phyloP scores from a whole-genome alignment of 176 grass and related monocot species.

The Poa pratensis region DNA sequence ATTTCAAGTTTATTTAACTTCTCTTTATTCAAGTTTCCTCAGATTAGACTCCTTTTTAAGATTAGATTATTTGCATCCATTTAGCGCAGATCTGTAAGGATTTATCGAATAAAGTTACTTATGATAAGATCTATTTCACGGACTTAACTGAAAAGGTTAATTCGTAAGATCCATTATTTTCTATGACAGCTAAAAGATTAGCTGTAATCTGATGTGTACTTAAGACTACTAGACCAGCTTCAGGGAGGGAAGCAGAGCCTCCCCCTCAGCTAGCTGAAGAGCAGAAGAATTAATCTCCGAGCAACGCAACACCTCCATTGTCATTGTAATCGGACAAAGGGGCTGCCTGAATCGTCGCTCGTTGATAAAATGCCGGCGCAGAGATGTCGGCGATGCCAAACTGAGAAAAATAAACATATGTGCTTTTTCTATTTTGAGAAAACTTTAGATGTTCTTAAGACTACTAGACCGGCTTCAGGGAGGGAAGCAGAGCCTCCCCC shows the following conservation, averaged over 20 bases:
- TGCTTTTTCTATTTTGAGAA: neutral
- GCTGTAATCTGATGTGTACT: slow-evolving; percentile 52
- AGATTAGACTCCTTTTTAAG: neutral
- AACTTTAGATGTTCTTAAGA: slow-evolving; percentile 45
- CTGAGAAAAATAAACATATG: neutral
- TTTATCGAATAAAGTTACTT: neutral
- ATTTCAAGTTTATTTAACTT: neutral
- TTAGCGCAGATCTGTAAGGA: neutral
- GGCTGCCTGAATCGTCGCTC: slow-evolving; percentile 86
- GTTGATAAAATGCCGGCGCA: neutral
- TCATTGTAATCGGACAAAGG: slow-evolving; percentile 57
- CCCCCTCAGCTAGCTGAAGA: slow-evolving; percentile 80
- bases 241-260: slow-evolving; percentile 36
- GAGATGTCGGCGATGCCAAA: neutral
- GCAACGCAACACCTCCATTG: slow-evolving; percentile 90
- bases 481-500: slow-evolving; percentile 23
- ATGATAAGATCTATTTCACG: neutral
- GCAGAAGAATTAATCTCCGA: slow-evolving; percentile 65
- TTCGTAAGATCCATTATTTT: neutral
- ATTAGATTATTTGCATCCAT: neutral
- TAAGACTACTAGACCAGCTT: slow-evolving; percentile 74
- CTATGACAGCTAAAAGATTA: neutral
- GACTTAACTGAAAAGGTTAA: neutral
- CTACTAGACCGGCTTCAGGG: slow-evolving; percentile 68
- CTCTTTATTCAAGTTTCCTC: neutral